Evolutionary conservation across 2,329 filamentous ascomycete genomes (phyloP).

Genomic region (Didymella pomorum): DNA sequence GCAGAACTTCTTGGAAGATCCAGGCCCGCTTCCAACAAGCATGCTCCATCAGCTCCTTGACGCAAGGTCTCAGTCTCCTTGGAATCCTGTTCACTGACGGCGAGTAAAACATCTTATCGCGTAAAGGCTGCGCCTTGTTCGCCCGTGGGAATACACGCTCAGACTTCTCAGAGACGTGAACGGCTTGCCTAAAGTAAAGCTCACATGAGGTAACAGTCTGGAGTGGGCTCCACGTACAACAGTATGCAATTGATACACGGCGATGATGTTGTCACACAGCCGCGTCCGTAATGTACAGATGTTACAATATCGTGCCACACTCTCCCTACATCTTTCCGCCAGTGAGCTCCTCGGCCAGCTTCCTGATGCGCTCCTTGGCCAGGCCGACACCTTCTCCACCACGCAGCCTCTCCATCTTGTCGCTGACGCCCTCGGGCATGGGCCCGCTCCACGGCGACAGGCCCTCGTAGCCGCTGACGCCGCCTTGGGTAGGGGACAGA

Average conservation of each 20-base stretch:
- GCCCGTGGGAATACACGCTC: no score
- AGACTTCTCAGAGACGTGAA: no score
- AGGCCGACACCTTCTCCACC: slow-evolving; percentile 51
- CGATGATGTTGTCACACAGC: slow-evolving; percentile 3
- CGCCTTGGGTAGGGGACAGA: slow-evolving; percentile 15
- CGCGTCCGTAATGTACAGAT: slow-evolving; percentile 15
- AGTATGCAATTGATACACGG: slow-evolving; percentile 9
- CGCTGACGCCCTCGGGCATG: slow-evolving; percentile 44
- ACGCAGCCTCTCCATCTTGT: slow-evolving; percentile 48
- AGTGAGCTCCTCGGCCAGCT: slow-evolving; percentile 71
- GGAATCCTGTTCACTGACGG: no score
- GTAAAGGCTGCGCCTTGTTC: no score
- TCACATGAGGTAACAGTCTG: no score
- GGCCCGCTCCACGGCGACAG: slow-evolving; percentile 44
- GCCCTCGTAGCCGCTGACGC: slow-evolving; percentile 25
- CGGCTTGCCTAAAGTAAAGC: no score
- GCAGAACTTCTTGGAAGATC: no score
- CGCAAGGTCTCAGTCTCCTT: no score
- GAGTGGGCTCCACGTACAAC: slow-evolving; percentile 7
- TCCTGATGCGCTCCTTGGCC: slow-evolving; percentile 66
- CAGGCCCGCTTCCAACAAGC: no score
- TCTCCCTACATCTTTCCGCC: slow-evolving; percentile 64
- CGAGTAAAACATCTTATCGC: no score
- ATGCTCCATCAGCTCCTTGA: no score
- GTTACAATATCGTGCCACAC: background rate